Percentiles rank a stretch among this genome's conserved stretches.
Evolutionary conservation across 1,139 yeast genomes (phyloP).

Genomic region (Taiozyma sp.): DNA sequence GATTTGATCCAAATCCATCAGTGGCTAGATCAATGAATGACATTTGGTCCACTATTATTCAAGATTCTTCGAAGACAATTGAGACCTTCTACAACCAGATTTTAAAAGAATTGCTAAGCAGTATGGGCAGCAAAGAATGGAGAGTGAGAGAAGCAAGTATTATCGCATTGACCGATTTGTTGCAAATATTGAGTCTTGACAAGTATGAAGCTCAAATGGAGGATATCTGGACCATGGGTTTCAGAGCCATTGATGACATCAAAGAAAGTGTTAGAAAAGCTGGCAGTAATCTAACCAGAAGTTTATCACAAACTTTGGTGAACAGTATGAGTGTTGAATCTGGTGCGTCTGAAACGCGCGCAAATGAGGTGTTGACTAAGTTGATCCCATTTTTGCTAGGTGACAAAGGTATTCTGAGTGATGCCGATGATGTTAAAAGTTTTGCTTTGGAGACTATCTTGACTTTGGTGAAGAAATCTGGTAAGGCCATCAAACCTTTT

Average conservation of each 20-base stretch:
- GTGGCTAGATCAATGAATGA: slow-evolving; percentile 83
- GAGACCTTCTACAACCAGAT: slow-evolving; percentile 51
- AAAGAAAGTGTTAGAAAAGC: slow-evolving; percentile 89
- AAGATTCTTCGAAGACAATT: slow-evolving; percentile 54
- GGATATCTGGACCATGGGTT: slow-evolving; percentile 82
- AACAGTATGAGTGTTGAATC: slow-evolving; percentile 42
- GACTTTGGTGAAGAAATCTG: slow-evolving; percentile 60
- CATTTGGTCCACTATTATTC: slow-evolving; percentile 75
- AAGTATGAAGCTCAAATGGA: slow-evolving; percentile 51
- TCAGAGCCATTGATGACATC: slow-evolving; percentile 88
- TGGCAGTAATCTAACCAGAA: slow-evolving; percentile 63
- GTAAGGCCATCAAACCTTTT: slow-evolving; percentile 57
- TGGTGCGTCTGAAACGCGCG: slow-evolving; percentile 36
- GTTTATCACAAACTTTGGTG: slow-evolving; percentile 59
- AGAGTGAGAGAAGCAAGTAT: slow-evolving; percentile 89
- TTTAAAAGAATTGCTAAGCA: slow-evolving; percentile 54
- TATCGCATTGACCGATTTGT: slow-evolving; percentile 62
- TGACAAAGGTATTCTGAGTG: slow-evolving; percentile 70
- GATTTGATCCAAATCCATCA: slow-evolving; percentile 73
- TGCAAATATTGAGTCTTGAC: slow-evolving; percentile 54
- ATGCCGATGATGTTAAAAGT: slow-evolving; percentile 76
- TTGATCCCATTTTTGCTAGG: slow-evolving; percentile 81
- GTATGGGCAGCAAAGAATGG: slow-evolving; percentile 89
- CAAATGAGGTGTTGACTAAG: slow-evolving; percentile 47
- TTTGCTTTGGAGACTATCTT: slow-evolving; percentile 74